Evolutionary conservation across 2,329 filamentous ascomycete genomes (phyloP), one percentile per base, ranked within the genome.

Genomic region (Cryphonectria japonica): DNA sequence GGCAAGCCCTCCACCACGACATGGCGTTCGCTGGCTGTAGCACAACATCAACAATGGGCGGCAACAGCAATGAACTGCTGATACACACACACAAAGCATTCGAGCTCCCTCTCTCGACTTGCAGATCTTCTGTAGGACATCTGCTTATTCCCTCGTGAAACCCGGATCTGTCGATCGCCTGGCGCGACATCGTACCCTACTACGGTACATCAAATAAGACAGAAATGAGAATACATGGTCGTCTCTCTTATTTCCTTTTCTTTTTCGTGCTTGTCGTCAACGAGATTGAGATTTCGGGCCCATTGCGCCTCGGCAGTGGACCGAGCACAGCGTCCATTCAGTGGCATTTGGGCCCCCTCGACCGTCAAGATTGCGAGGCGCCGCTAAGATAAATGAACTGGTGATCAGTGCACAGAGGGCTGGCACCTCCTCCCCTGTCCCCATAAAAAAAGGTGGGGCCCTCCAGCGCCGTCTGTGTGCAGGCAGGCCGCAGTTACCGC

Each of bases 241-340:
- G 8, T 32, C 3, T 4, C 5, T 19, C n/a, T n/a, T 29, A 14
- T 14, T 34, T 16, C 11, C 29, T 32, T 16, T 39, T 34, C 32
- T 37, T 61, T 22, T n/a, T n/a, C 5, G 5, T 14, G 2, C 19
- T 22, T 39, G 34, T 43, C 39, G 61, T 64, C 61, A 46, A 43
- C 39, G 39, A 64, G 39, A 64, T 64, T 64, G 46, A 11, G 29
- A 19, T 46, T 67, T 16, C 61, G 61, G n/a, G n/a, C 52, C 62
- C 63, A 50, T 50, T 66, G 32, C 34, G 14, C 41, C 69, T 72
- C 71, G 71, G 71, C 46, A 71, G 67, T 57, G 68, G 69, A 43
- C 71, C 71, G 71, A 72, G 29, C 63, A 50, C 60, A 52, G 59
- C 59, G 41, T 3, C 34, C 37, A 39, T 43, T 26, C 22, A 14